phyloP scores from a whole-genome alignment of 495 filamentous ascomycete genomes.

The Clohesyomyces aquaticus region DNA sequence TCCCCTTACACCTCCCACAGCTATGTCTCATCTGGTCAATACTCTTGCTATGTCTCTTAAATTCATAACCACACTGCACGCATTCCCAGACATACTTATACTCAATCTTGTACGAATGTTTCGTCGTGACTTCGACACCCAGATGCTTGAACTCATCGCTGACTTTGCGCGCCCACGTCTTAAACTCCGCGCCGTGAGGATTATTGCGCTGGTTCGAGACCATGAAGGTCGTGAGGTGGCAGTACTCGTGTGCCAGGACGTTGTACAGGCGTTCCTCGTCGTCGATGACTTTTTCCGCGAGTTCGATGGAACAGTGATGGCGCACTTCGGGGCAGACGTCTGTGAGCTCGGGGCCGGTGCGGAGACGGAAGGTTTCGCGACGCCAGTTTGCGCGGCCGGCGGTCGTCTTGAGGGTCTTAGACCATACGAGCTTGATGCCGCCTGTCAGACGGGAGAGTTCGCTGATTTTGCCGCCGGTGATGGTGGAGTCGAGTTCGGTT shows the following conservation, averaged over 20 bases:
- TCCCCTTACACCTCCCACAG: slow-evolving; percentile 72
- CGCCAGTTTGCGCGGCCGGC: slow-evolving; percentile 88
- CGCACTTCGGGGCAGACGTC: slow-evolving; percentile 42
- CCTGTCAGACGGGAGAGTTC: slow-evolving; percentile 66
- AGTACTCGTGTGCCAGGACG: slow-evolving; percentile 91
- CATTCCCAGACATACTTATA: slow-evolving; percentile 92
- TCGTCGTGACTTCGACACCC: slow-evolving; percentile 77
- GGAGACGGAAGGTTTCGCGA: slow-evolving; percentile 53
- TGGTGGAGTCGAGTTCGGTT: slow-evolving; percentile 67
- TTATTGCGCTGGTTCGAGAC: slow-evolving; percentile 66
- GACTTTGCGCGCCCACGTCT: slow-evolving; percentile 65
- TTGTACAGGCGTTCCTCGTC: slow-evolving; percentile 74
- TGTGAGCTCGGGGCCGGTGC: slow-evolving; percentile 46
- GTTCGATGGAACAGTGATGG: slow-evolving; percentile 80
- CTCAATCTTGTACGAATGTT: slow-evolving; percentile 83
- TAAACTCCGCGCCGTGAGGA: slow-evolving; percentile 84
- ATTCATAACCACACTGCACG: slow-evolving; percentile 64
- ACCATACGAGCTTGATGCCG: slow-evolving; percentile 81
- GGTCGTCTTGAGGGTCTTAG: slow-evolving; percentile 80
- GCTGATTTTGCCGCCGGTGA: slow-evolving; percentile 66
- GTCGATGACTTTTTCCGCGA: slow-evolving; percentile 83
- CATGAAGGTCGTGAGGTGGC: slow-evolving; percentile 89
- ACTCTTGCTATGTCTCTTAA: slow-evolving; percentile 80
- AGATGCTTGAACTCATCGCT: slow-evolving; percentile 52
- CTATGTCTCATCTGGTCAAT: slow-evolving; percentile 66